phyloP scores from a whole-genome alignment of 2,329 filamentous ascomycete genomes.

The Pseudodiploospora longispora region DNA sequence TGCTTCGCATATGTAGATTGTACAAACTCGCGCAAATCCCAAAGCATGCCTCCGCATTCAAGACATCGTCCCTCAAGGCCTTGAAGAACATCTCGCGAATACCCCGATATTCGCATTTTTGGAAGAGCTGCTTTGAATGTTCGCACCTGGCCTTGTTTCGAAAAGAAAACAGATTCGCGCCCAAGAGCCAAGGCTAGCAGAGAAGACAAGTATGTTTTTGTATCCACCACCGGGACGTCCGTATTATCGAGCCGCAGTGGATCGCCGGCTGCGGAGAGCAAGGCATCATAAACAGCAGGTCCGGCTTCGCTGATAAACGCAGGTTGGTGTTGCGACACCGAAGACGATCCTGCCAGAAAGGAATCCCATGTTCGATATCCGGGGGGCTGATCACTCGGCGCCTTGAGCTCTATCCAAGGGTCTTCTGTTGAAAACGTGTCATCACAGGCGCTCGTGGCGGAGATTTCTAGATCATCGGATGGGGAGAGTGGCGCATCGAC shows the following conservation, averaged over 20 bases:
- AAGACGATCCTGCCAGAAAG: constrained; percentile 41
- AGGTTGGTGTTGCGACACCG: constrained; percentile 25
- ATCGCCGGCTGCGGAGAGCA: constrained; percentile 36
- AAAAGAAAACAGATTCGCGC: constrained; percentile 63
- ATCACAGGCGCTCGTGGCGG: constrained; percentile 5
- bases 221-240: constrained; percentile 36
- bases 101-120: constrained; percentile 46
- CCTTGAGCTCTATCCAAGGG: constrained; percentile 40
- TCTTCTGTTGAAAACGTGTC: constrained; percentile 13
- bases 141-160: constrained; percentile 44
- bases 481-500: not conserved
- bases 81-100: constrained; percentile 41
- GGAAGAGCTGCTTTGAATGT: constrained; percentile 44
- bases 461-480: not conserved
- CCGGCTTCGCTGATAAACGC: constrained; percentile 63
- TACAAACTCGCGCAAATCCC: constrained; percentile 39
- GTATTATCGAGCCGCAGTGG: constrained; percentile 29
- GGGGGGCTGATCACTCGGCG: constrained; percentile 19
- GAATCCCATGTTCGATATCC: constrained; percentile 61
- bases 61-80: constrained; percentile 40
- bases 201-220: constrained; percentile 43
- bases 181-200: constrained; percentile 62
- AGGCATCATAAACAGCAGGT: constrained; percentile 56
- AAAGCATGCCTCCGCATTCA: constrained; percentile 38
- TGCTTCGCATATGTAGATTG: constrained; percentile 36